These are phyloP conservation scores for Potentilla sterilis DNA, from an alignment of 306 rosid species.

Conservation along the genomic window DNA sequence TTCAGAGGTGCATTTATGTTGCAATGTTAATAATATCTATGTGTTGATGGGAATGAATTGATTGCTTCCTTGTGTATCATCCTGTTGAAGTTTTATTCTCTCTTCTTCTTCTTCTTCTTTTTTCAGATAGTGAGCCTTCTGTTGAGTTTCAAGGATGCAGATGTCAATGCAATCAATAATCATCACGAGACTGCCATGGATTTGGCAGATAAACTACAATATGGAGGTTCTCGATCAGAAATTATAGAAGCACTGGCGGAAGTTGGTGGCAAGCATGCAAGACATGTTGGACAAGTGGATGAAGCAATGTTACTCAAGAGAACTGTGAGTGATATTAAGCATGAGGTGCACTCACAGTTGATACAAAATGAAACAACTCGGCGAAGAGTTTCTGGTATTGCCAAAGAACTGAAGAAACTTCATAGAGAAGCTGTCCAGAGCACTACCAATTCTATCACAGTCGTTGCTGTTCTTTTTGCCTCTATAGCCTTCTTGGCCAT, in stretches of 20 bases:
- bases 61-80: not conserved
- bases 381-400: conserved; percentile 84
- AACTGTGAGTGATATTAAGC: conserved; percentile 93
- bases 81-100: conserved; percentile 23
- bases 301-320: conserved; percentile 94
- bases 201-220: conserved; percentile 78
- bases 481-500: conserved; percentile 95
- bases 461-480: conserved; percentile 91
- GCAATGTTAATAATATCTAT: not conserved
- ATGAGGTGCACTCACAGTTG: conserved; percentile 86
- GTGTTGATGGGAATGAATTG: not conserved
- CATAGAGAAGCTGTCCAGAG: conserved; percentile 93
- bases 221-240: conserved; percentile 70
- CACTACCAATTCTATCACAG: conserved; percentile 79
- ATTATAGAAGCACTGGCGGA: conserved; percentile 66
- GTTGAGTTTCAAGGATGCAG: conserved; percentile 55
- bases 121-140: conserved; percentile 67
- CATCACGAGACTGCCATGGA: conserved; percentile 84
- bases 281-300: conserved; percentile 72
- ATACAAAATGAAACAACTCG: conserved; percentile 78
- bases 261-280: conserved; percentile 85
- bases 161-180: conserved; percentile 74
- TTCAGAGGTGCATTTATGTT: conserved; percentile 49
- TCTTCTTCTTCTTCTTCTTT: not conserved
- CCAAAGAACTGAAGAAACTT: conserved; percentile 87